These are phyloP conservation scores for Colletotrichum sp. DNA, from an alignment of 2,329 filamentous ascomycete species.

Conservation along the genomic window DNA sequence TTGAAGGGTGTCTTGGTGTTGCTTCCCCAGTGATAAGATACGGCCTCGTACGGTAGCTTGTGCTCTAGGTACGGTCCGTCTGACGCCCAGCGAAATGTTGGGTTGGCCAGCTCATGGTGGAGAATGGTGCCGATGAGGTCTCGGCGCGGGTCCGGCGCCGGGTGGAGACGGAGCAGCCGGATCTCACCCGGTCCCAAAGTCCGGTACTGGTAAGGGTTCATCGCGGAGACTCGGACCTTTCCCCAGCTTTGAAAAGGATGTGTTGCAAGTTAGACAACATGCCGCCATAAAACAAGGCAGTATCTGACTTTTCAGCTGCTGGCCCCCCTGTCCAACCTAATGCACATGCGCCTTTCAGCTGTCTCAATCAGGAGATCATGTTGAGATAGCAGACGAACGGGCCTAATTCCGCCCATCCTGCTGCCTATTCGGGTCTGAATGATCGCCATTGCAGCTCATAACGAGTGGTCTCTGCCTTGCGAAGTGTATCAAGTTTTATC, in stretches of 20 bases:
- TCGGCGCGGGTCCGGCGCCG: not conserved
- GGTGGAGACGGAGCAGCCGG: not conserved
- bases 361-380: not conserved
- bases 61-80: not conserved
- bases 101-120: not conserved
- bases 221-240: not conserved
- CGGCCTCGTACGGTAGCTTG: not conserved
- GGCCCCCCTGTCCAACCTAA: not conserved
- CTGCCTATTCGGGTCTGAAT: not conserved
- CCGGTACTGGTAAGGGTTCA: not conserved
- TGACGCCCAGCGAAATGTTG: not conserved
- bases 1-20: not conserved
- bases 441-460: not conserved
- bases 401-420: not conserved
- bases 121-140: not conserved
- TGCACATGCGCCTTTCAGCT: not conserved
- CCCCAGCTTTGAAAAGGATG: not conserved
- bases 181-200: not conserved
- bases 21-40: constrained; percentile 1
- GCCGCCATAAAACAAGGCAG: not conserved
- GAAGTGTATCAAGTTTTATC: not conserved
- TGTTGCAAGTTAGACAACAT: not conserved
- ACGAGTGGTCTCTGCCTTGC: not conserved
- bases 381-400: too few relatives aligned
- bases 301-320: not conserved